Evolutionary conservation across 352 stramenopile genomes (phyloP), one percentile per base, ranked within the genome.

Genomic region (Phytophthora lateralis): DNA sequence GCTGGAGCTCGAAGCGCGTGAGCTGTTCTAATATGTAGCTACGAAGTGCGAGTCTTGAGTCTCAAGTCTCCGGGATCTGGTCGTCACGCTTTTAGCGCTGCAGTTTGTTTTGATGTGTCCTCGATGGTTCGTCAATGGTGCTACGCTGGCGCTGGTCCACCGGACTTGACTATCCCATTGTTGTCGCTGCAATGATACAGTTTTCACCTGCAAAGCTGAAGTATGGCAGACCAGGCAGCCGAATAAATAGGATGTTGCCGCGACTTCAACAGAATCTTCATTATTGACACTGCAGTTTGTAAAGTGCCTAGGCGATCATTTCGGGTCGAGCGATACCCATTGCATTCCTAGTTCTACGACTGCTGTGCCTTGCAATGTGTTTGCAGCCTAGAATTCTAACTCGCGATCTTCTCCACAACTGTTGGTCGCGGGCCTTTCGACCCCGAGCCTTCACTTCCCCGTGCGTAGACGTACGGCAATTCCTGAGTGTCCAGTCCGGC

Each of bases 11-110:
- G 82, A 91, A 54, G 58, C 85, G 20, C 71, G 79, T 32, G 82
- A 91, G 52, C 71, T 91, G 43, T 91, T 91, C 59, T 91, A 88
- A 15, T 6, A n/a, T n/a, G n/a, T n/a, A 38, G 26, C 26, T 6
- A 30, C 26, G 26, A 30, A 30, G 26, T 6, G 26, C 26, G 2
- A 8, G 32, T n/a, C 32, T 38, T 12, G 32, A 38, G 32, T 9
- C 32, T 9, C 3, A 18, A 14, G 34, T 39, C 32, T 38, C 32
- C 14, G 15, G 15, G 35, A 41, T 20, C 35, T 20, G 35, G 35
- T 41, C 35, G 35, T 41, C 12, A 41, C 12, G 30, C 30, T 15
- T 12, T 37, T 30, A 6, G 8, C 32, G 4, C 32, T 38, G 10
- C 32, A 38, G 32, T 9, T 38, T n/a, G n/a, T n/a, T n/a, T n/a